phyloP scores from a whole-genome alignment of 2,329 filamentous ascomycete genomes.

The Ramularia collo-cygni region DNA sequence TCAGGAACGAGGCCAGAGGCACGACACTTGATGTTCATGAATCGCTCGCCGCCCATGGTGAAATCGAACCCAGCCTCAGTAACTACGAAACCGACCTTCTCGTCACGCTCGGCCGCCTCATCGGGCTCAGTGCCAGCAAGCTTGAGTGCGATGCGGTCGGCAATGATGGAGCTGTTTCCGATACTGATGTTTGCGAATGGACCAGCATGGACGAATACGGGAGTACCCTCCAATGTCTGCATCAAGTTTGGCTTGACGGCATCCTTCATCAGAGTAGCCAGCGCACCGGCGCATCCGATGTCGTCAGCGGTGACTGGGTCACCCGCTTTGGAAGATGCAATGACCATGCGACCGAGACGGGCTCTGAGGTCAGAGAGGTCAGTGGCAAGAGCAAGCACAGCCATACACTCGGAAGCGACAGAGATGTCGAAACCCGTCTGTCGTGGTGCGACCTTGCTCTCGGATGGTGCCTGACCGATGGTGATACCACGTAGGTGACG shows the following conservation, averaged over 20 bases:
- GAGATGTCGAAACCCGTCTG: slow-evolving; percentile 97
- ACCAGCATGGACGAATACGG: slow-evolving; percentile 94
- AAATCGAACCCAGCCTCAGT: slow-evolving; percentile 99
- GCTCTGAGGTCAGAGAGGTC: slow-evolving; percentile 83
- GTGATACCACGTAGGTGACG: slow-evolving; percentile 85
- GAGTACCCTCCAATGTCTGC: slow-evolving; percentile 95
- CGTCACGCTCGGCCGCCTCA: slow-evolving; percentile 60
- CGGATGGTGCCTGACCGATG: slow-evolving; percentile 78
- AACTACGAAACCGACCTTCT: slow-evolving; percentile 85
- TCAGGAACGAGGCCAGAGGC: slow-evolving; percentile 89
- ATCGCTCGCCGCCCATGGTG: slow-evolving; percentile 98
- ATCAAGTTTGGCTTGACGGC: slow-evolving; percentile 98
- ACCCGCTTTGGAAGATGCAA: slow-evolving; percentile 76
- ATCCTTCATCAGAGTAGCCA: slow-evolving; percentile 94
- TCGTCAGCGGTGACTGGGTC: slow-evolving; percentile 96
- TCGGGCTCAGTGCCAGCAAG: slow-evolving; percentile 89
- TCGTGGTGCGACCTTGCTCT: slow-evolving; percentile 73
- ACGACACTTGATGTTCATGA: slow-evolving; percentile 99
- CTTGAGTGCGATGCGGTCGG: slow-evolving; percentile 92
- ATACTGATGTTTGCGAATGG: slow-evolving; percentile 99
- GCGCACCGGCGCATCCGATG: slow-evolving; percentile 81
- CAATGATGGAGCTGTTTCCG: slow-evolving; percentile 88
- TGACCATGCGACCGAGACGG: slow-evolving; percentile 89
- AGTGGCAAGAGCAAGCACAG: slow-evolving; percentile 89
- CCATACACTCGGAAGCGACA: slow-evolving; percentile 97